phyloP scores from a whole-genome alignment of 495 filamentous ascomycete species.

The Annulohypoxylon stygium region DNA sequence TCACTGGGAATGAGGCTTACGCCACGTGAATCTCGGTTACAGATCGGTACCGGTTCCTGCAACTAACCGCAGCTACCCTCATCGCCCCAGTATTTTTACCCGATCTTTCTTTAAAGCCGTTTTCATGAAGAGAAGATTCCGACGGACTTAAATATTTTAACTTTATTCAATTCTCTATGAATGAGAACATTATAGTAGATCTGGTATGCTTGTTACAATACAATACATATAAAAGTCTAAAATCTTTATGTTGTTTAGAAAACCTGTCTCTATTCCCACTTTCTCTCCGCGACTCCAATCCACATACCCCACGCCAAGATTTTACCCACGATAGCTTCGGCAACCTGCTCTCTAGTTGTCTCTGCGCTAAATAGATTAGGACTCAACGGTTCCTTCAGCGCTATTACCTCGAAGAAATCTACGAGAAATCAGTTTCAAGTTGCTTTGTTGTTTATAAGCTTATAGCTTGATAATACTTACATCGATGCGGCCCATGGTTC shows the following conservation, averaged over 20 bases:
- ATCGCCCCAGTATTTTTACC: background rate
- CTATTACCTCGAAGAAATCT: conserved; percentile 65
- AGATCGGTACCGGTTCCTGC: conserved; percentile 43
- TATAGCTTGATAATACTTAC: conserved; percentile 25
- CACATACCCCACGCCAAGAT: conserved; percentile 66
- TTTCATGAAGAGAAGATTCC: too few relatives aligned
- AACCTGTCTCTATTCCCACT: conserved; percentile 43
- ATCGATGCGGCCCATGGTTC: conserved; percentile 64
- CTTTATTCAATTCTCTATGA: too few relatives aligned
- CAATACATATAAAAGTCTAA: too few relatives aligned
- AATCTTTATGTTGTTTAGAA: too few relatives aligned
- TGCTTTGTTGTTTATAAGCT: background rate
- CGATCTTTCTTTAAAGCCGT: too few relatives aligned
- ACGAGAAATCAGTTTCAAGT: background rate
- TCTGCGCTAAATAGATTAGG: conserved; percentile 49
- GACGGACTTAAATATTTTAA: too few relatives aligned
- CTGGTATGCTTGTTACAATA: too few relatives aligned
- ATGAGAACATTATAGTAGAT: too few relatives aligned
- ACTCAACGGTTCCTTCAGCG: conserved; percentile 58
- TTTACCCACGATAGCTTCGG: conserved; percentile 59
- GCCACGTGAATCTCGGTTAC: conserved; percentile 32
- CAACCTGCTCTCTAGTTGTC: conserved; percentile 59
- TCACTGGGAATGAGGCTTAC: conserved; percentile 25
- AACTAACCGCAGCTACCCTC: background rate
- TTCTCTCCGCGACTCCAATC: conserved; percentile 63